Base-by-base conservation (phyloP, 1,139 yeast species). In the Petasospora fabianii region DNA sequence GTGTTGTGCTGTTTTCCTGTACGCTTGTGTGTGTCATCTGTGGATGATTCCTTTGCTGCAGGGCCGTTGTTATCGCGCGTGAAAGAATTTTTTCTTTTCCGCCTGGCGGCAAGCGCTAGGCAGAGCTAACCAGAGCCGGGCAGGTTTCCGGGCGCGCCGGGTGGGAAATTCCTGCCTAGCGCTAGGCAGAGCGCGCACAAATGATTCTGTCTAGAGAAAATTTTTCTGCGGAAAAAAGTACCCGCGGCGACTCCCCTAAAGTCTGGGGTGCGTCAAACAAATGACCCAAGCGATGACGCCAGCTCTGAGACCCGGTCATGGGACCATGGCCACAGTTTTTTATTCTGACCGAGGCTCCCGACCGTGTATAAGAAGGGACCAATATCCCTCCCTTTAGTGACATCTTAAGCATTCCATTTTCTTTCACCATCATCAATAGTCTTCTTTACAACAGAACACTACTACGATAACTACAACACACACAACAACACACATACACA, bases 401-500 rank as follows among this genome's bases (percentile, higher is more conserved):
- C 26, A 22, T 6, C n/a, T 22, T 6, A 22, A 22, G 11, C 26
- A 20, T 20, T 20, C 10, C 22, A 6, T 20, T 20, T 6, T 7
- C 10, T n/a, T n/a, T n/a, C n/a, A n/a, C n/a, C n/a, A n/a, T 20
- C 34, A 21, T 15, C 19, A 22, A 5, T 15, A 32, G 11, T 21
- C 32, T 19, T 19, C 24, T n/a, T 14, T 33, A 22, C 19, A 26
- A 26, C 17, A 21, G 34, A 22, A 27, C 36, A 40, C 29, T 15
- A 34, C 33, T 2, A 21, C 24, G 11, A 17, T 12, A 12, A 22
- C 36, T 18, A 42, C 32, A 41, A n/a, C 30, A 31, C 15, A 29
- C 28, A 41, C 21, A 17, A 16, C 24, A 14, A 26, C 16, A 14
- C 28, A 10, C 27, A 14, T 20, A 27, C 30, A 11, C 4, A 16